Conservation (phyloP, 1,139 yeast species). For the Magnusiomyces suaveolens region DNA sequence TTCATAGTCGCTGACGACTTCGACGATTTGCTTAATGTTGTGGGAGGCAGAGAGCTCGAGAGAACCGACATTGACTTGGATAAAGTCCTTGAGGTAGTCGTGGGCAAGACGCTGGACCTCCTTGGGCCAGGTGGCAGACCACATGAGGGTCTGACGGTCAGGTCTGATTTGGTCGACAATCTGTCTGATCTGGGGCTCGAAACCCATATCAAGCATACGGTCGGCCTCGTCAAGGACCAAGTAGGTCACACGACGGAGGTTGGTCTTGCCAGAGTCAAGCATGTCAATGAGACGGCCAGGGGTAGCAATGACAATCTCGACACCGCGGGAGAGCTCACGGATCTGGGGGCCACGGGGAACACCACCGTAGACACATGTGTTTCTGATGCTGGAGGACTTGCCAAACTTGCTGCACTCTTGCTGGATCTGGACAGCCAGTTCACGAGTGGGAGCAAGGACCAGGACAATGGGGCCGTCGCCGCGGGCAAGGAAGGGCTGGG, state of each 20-base stretch:
- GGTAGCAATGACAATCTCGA: conserved; percentile 88
- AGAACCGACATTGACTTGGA: conserved; percentile 94
- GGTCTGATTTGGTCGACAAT: conserved; percentile 94
- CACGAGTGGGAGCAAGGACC: conserved; percentile 97
- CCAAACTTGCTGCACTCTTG: conserved; percentile 94
- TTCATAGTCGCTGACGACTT: conserved; percentile 83
- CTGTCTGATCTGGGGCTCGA: conserved; percentile 92
- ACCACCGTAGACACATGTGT: conserved; percentile 98
- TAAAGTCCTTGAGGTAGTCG: conserved; percentile 85
- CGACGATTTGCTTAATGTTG: conserved; percentile 87
- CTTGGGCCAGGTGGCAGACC: conserved; percentile 99
- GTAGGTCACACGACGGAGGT: conserved; percentile 91
- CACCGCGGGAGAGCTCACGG: conserved; percentile 90
- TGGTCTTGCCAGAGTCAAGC: conserved; percentile 92
- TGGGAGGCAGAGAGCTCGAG: conserved; percentile 94
- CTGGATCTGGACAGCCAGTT: conserved; percentile 95
- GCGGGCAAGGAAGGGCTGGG: conserved; percentile 82
- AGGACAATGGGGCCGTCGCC: conserved; percentile 98
- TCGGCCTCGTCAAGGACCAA: conserved; percentile 96
- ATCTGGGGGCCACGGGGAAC: conserved; percentile 97
- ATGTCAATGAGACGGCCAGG: conserved; percentile 98
- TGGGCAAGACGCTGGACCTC: conserved; percentile 87
- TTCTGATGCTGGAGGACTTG: conserved; percentile 80
- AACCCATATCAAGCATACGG: conserved; percentile 85
- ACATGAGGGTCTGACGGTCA: conserved; percentile 96